Evolutionary conservation across 176 grass and related monocot genomes (phyloP).

Genomic region (Carex cristatella): DNA sequence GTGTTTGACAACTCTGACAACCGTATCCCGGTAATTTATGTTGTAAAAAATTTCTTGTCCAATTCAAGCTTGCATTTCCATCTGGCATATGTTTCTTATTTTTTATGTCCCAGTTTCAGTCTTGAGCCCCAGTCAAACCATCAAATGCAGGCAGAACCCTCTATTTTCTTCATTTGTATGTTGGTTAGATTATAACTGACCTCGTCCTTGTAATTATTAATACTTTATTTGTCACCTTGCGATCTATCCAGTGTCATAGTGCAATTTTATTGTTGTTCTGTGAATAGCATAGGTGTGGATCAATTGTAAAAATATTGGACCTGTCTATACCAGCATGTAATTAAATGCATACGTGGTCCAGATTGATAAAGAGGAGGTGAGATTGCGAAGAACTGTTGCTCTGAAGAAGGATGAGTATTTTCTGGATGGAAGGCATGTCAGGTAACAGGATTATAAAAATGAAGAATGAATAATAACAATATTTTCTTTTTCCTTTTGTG

Average conservation of each 20-base stretch:
- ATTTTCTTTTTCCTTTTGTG: constrained; percentile 15
- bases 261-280: neutral
- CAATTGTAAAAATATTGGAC: neutral
- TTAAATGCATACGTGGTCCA: constrained; percentile 28
- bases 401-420: constrained; percentile 98
- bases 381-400: constrained; percentile 80
- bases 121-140: neutral
- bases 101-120: neutral
- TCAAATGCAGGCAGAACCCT: neutral
- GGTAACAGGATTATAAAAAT: constrained; percentile 42
- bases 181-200: neutral
- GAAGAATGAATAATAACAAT: neutral
- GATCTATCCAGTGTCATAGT: constrained; percentile 2
- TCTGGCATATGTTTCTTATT: neutral
- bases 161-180: neutral
- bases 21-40: constrained; percentile 85
- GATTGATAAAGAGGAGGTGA: constrained; percentile 97
- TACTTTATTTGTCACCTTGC: constrained; percentile 11
- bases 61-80: neutral
- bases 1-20: constrained; percentile 97
- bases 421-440: constrained; percentile 88
- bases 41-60: neutral
- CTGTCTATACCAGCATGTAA: neutral
- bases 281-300: constrained; percentile 15
- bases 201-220: neutral